A percentile compares a stretch with the other conserved stretches of the same genome.
These are phyloP conservation scores for Myxozyma vanderwaltii DNA, from an alignment of 805 yeast genomes.

Conservation along the genomic window DNA sequence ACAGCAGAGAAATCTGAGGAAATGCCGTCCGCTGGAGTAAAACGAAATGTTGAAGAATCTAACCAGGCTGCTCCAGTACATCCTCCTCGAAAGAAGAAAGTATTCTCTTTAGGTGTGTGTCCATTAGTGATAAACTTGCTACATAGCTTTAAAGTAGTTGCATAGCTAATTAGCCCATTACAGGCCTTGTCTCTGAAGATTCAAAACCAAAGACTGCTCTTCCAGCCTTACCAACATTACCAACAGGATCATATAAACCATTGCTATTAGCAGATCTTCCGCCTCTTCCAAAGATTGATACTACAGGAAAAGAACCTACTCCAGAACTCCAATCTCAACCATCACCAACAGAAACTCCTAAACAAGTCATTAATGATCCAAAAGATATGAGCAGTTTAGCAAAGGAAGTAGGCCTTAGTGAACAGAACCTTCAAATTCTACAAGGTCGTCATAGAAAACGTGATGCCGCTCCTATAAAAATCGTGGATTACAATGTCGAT, in stretches of 20 bases:
- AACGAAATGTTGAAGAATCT: background rate
- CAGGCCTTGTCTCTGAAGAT: slow-evolving; percentile 4
- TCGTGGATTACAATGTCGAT: slow-evolving; percentile 46
- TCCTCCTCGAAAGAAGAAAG: background rate
- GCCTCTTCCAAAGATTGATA: slow-evolving; percentile 1
- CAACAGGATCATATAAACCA: slow-evolving; percentile 14
- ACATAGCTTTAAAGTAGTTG: background rate
- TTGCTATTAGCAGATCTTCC: slow-evolving; percentile 4
- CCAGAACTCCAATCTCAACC: background rate
- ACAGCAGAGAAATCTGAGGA: background rate
- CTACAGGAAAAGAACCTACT: background rate
- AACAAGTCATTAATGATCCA: background rate
- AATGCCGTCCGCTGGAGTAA: background rate
- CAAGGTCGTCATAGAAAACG: slow-evolving; percentile 27
- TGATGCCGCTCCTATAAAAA: slow-evolving; percentile 31
- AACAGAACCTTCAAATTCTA: slow-evolving; percentile 17
- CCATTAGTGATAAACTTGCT: background rate
- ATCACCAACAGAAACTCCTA: background rate
- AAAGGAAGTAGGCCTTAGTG: slow-evolving; percentile 20
- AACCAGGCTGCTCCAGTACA: background rate
- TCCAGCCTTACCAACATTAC: slow-evolving; percentile 1
- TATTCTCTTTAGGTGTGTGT: background rate
- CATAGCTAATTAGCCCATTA: background rate
- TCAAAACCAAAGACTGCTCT: background rate
- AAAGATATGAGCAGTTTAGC: slow-evolving; percentile 9